A percentile compares a stretch with the other conserved stretches of the same genome.
phyloP scores from a whole-genome alignment of 495 filamentous ascomycete genomes.

The Talaromyces adpressus region DNA sequence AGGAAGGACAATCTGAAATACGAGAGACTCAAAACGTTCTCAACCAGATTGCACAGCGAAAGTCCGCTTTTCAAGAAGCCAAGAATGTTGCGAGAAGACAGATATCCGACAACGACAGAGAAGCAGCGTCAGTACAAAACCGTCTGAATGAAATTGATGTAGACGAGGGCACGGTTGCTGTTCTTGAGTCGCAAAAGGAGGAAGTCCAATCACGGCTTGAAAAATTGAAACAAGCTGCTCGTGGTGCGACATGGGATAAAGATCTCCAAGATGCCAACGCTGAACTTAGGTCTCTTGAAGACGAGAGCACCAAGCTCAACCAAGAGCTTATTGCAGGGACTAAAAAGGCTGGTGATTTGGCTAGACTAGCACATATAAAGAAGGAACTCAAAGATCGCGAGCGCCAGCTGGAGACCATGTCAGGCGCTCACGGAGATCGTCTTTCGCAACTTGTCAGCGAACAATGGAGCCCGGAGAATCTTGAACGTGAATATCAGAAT shows the following conservation, averaged over 20 bases:
- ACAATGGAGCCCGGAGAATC: slow-evolving; percentile 58
- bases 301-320: slow-evolving; percentile 58
- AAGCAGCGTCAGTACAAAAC: slow-evolving; percentile 51
- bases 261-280: slow-evolving; percentile 55
- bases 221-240: slow-evolving; percentile 53
- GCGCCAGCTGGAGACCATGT: slow-evolving; percentile 68
- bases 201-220: slow-evolving; percentile 59
- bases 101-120: slow-evolving; percentile 62
- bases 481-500: slow-evolving; percentile 67
- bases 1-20: slow-evolving; percentile 62
- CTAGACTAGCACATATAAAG: slow-evolving; percentile 68
- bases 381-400: slow-evolving; percentile 67
- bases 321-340: slow-evolving; percentile 70
- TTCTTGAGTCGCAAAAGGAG: slow-evolving; percentile 63
- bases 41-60: slow-evolving; percentile 60
- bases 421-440: slow-evolving; percentile 61
- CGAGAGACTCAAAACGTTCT: slow-evolving; percentile 58
- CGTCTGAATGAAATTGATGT: slow-evolving; percentile 63
- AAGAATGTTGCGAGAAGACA: slow-evolving; percentile 63
- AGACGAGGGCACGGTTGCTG: slow-evolving; percentile 75
- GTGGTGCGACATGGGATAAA: slow-evolving; percentile 57
- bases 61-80: slow-evolving; percentile 58
- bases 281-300: slow-evolving; percentile 60
- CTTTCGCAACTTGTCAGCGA: slow-evolving; percentile 54
- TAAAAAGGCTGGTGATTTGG: slow-evolving; percentile 67